These are phyloP conservation scores for Trichaptum fuscoviolaceum DNA, from an alignment of 768 basidiomycete species.

Conservation along the genomic window DNA sequence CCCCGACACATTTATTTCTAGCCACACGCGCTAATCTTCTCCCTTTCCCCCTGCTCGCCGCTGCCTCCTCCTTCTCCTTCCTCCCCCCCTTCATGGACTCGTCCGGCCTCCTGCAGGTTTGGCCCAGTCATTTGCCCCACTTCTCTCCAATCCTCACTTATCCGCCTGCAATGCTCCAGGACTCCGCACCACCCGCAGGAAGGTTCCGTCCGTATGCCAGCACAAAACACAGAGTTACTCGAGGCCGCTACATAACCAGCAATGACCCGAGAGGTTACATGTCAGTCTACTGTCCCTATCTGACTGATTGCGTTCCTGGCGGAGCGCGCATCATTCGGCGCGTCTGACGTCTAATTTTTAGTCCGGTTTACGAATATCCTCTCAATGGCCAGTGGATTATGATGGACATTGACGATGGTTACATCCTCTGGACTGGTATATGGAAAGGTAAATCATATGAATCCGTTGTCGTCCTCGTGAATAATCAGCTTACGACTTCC, in stretches of 20 bases:
- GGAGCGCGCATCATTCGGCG: conserved; percentile 10
- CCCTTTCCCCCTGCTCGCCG: not conserved
- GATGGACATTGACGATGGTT: conserved; percentile 94
- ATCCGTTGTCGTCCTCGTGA: conserved; percentile 1
- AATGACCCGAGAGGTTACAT: conserved; percentile 88
- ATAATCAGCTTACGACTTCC: not conserved
- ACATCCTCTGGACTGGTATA: conserved; percentile 89
- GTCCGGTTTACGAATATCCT: conserved; percentile 87
- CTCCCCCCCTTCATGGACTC: conserved; percentile 3
- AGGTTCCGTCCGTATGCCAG: conserved; percentile 66
- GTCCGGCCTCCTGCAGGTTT: conserved; percentile 4
- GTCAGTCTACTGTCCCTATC: conserved; percentile 35
- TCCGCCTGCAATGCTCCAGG: conserved; percentile 2
- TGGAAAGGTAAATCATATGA: conserved; percentile 68
- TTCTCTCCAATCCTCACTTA: not conserved
- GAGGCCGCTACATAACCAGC: conserved; percentile 84
- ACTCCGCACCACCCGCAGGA: not conserved
- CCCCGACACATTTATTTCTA: not conserved
- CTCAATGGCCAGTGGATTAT: conserved; percentile 90
- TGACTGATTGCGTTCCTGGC: not conserved
- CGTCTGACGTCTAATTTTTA: conserved; percentile 17
- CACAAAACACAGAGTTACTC: conserved; percentile 74
- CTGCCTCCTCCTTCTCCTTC: not conserved
- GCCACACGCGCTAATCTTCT: conserved; percentile 2
- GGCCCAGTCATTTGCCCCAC: not conserved